Evolutionary conservation across 2,329 filamentous ascomycete species (phyloP).

Genomic region (Xylariaceae sp.): DNA sequence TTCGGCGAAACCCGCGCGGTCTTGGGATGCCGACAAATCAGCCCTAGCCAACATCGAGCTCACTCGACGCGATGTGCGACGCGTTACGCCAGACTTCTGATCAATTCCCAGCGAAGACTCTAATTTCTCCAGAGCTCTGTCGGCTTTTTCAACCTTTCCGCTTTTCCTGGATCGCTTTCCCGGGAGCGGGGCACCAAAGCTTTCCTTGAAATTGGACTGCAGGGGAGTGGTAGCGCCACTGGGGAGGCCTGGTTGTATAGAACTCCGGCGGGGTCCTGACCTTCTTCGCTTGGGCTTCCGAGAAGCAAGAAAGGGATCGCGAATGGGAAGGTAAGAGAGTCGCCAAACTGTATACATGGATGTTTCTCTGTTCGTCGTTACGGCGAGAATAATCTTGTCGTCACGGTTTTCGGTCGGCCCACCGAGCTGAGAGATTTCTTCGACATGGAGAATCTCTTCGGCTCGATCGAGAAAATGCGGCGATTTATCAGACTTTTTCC

Average conservation of each 20-base stretch:
- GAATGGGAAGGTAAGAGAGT: constrained; percentile 67
- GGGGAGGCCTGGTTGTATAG: constrained; percentile 61
- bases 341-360: constrained; percentile 82
- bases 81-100: constrained; percentile 45
- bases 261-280: constrained; percentile 51
- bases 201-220: constrained; percentile 67
- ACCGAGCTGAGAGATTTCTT: constrained; percentile 56
- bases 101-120: constrained; percentile 69
- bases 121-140: constrained; percentile 54
- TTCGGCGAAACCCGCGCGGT: constrained; percentile 74
- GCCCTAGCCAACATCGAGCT: constrained; percentile 86
- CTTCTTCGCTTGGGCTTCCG: constrained; percentile 43
- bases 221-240: constrained; percentile 75
- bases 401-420: constrained; percentile 31
- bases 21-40: constrained; percentile 79
- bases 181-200: constrained; percentile 58
- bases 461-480: constrained; percentile 60
- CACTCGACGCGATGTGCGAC: constrained; percentile 67
- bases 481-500: constrained; percentile 39
- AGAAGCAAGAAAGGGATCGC: constrained; percentile 48
- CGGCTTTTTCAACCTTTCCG: constrained; percentile 39
- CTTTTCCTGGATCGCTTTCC: constrained; percentile 50
- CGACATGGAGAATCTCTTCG: constrained; percentile 81
- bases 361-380: constrained; percentile 74
- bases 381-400: constrained; percentile 60